Conservation (phyloP, 495 filamentous ascomycete genomes). For the Neohortaea acidophila region DNA sequence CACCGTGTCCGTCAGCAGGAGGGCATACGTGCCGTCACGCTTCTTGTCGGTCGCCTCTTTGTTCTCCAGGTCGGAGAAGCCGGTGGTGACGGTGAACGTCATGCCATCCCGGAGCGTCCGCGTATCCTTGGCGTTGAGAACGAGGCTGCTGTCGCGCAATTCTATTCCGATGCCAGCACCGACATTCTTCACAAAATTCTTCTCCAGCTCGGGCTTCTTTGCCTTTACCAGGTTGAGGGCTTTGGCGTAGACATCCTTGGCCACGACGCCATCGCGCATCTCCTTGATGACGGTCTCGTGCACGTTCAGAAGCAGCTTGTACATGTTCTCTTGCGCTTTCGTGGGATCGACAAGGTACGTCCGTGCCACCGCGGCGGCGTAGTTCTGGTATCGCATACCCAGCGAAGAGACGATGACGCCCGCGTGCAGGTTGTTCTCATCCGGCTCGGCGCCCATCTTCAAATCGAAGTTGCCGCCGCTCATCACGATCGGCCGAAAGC, state of each 20-base stretch:
- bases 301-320: conserved; percentile 75
- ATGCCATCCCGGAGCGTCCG: conserved; percentile 83
- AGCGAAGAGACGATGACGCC: conserved; percentile 85
- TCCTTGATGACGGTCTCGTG: conserved; percentile 80
- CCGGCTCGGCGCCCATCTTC: conserved; percentile 54
- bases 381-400: conserved; percentile 86
- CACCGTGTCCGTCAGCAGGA: conserved; percentile 84
- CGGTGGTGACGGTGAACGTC: conserved; percentile 79
- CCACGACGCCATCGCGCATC: conserved; percentile 69
- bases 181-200: conserved; percentile 79
- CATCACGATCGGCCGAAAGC: conserved; percentile 77
- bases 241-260: conserved; percentile 86
- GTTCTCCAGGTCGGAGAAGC: conserved; percentile 77
- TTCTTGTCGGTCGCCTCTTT: conserved; percentile 68
- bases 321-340: conserved; percentile 83
- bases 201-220: conserved; percentile 87
- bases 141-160: conserved; percentile 61
- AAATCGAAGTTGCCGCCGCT: conserved; percentile 93
- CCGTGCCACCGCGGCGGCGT: conserved; percentile 74
- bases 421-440: conserved; percentile 73
- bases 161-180: conserved; percentile 89
- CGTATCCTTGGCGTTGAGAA: conserved; percentile 71
- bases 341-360: conserved; percentile 96
- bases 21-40: conserved; percentile 61
- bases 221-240: conserved; percentile 59